Evolutionary conservation across 208 protist genomes (phyloP).

Genomic region (Trypanosoma congolense): DNA sequence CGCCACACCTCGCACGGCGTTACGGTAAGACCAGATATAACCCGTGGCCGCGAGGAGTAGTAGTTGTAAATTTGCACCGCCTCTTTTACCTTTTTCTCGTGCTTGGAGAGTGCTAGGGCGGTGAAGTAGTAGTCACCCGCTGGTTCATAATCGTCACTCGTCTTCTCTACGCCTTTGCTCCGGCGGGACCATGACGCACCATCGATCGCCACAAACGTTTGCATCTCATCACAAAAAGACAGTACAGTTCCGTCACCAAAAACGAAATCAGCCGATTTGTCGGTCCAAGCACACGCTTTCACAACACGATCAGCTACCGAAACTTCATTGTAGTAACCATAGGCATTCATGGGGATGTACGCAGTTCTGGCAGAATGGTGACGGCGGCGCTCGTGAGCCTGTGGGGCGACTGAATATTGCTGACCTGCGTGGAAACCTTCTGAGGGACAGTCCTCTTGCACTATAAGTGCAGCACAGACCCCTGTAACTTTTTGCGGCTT

Average conservation of each 20-base stretch:
- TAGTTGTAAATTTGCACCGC: constrained; percentile 76
- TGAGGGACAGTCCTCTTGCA: too few species aligned
- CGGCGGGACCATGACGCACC: neutral
- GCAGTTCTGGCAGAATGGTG: too few species aligned
- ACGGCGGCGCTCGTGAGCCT: too few species aligned
- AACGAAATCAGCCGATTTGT: constrained; percentile 71
- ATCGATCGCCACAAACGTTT: constrained; percentile 70
- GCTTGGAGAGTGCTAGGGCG: constrained; percentile 51
- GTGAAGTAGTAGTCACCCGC: constrained; percentile 64
- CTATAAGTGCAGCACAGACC: too few species aligned
- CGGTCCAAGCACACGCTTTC: constrained; percentile 55
- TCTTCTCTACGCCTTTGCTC: neutral
- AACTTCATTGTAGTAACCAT: constrained; percentile 19
- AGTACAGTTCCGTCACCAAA: constrained; percentile 79
- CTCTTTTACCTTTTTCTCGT: constrained; percentile 57
- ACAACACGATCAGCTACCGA: constrained; percentile 41
- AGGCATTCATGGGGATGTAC: neutral
- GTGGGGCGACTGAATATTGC: too few species aligned
- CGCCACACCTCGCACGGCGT: constrained; percentile 28
- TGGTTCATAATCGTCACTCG: neutral
- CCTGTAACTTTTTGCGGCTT: too few species aligned
- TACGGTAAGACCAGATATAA: constrained; percentile 38
- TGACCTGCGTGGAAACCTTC: too few species aligned
- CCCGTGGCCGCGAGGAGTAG: constrained; percentile 43
- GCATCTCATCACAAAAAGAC: constrained; percentile 77